Evolutionary conservation across 768 basidiomycete genomes (phyloP), one percentile per base, ranked within the genome.

Genomic region (Tylopilus rubrobrunneus): DNA sequence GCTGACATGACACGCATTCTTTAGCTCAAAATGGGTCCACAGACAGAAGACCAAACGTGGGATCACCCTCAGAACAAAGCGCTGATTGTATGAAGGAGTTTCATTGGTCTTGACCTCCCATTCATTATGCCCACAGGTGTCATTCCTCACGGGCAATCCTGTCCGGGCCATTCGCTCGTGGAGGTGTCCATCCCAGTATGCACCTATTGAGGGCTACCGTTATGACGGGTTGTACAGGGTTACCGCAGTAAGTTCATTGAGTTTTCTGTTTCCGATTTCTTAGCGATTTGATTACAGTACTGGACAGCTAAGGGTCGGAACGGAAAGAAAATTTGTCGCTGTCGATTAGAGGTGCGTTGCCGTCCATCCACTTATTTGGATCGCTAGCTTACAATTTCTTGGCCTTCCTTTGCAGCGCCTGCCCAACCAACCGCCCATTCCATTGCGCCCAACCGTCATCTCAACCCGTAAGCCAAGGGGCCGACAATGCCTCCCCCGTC

Each of bases 161-260:
- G 49, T 70, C 8, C 59, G 69, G n/a, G 63, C 72, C 15, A 31
- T 70, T 34, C 61, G 69, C 17, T 66, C 69, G 8, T 55, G 4
- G 17, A 61, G 4, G 8, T 45, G 49, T 31, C 12, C 7, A 7
- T 70, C 71, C 10, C 51, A 52, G 41, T 70, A 67, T 55, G 63
- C 71, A 5, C 69, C 69, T 11, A 12, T 27, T 2, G 6, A 29
- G 2, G 68, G 67, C 9, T 62, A 60, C 33, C 70, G 69, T 3
- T 70, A 71, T 25, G 69, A 72, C 29, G 69, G 69, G 19, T 40
- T 70, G 3, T 70, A 70, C 48, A 68, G 27, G 34, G 56, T 70
- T 4, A 36, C 58, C 4, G 39, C 47, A 7, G 71, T 72, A 29
- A 43, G 57, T 37, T 17, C 33, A 12, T 45, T 12, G 4, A 15